phyloP scores from a whole-genome alignment of 768 basidiomycete species.

The Mycena vitilis region DNA sequence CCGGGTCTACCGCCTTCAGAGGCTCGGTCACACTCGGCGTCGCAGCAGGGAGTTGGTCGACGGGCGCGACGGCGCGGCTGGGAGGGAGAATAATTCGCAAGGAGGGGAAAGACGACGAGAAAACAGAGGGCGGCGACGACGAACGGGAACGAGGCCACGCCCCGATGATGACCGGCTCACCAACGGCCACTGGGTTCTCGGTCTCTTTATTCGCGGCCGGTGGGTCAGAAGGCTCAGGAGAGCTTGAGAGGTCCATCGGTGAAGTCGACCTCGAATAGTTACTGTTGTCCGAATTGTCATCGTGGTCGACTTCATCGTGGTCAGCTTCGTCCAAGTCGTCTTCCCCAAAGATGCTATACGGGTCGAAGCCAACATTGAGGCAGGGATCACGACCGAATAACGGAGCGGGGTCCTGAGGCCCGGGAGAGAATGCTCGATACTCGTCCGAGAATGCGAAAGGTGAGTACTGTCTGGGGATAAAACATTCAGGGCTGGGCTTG shows the following conservation, averaged over 20 bases:
- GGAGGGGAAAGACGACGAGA: constrained; percentile 29
- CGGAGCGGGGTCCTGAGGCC: constrained; percentile 13
- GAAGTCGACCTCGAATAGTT: constrained; percentile 31
- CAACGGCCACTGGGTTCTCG: constrained; percentile 19
- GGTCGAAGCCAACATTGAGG: constrained; percentile 28
- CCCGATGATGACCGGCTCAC: constrained; percentile 55
- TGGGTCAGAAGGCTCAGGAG: constrained; percentile 31
- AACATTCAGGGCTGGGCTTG: constrained; percentile 14
- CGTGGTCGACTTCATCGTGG: constrained; percentile 27
- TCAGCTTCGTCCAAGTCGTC: constrained; percentile 11
- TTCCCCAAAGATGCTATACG: constrained; percentile 34
- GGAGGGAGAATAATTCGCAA: constrained; percentile 2
- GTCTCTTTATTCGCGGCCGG: constrained; percentile 11
- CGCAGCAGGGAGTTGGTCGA: constrained; percentile 32
- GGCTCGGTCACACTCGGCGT: constrained; percentile 29
- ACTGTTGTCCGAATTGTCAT: constrained; percentile 26
- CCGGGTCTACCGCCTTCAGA: constrained; percentile 31
- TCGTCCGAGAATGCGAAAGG: constrained; percentile 17
- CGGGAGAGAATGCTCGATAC: constrained; percentile 21
- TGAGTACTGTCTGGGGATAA: constrained; percentile 13
- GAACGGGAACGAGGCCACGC: constrained; percentile 56
- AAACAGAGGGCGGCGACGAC: constrained; percentile 41
- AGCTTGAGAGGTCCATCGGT: constrained; percentile 36
- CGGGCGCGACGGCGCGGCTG: background rate
- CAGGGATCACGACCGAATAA: constrained; percentile 9